Percentiles rank a stretch among this genome's conserved stretches.
phyloP scores from a whole-genome alignment of 2,329 filamentous ascomycete genomes.

The Onygenales sp. region DNA sequence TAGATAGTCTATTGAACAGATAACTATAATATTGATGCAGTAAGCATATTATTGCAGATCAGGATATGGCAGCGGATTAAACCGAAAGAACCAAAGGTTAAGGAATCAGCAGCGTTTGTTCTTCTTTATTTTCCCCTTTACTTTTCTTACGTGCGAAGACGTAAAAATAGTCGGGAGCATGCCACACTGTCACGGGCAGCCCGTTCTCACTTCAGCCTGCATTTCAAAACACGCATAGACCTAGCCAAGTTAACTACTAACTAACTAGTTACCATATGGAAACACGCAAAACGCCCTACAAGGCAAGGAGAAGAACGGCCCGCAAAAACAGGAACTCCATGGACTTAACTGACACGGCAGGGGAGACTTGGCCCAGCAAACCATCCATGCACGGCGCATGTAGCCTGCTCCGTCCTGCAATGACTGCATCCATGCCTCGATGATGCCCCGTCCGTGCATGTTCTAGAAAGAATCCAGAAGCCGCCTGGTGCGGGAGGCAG shows the following conservation, averaged over 20 bases:
- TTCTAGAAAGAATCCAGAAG: slow-evolving; percentile 5
- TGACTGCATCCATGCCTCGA: background rate
- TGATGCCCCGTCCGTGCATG: background rate
- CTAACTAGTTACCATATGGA: no score
- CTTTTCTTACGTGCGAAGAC: no score
- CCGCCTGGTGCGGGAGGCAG: background rate
- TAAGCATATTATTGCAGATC: no score
- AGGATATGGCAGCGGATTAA: no score
- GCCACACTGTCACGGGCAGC: no score
- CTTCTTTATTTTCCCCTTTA: no score
- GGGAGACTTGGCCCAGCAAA: background rate
- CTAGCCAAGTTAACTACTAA: no score
- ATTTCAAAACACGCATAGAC: background rate
- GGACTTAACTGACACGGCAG: background rate
- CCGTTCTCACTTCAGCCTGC: background rate
- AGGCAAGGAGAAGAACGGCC: background rate
- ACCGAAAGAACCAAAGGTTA: no score
- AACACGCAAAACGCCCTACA: background rate
- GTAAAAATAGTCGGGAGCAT: no score
- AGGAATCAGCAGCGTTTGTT: no score
- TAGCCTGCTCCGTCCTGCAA: background rate
- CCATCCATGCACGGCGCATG: slow-evolving; percentile 1
- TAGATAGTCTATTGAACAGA: no score
- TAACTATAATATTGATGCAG: no score
- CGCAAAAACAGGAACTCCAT: background rate